These are phyloP conservation scores for Kalmusia sp. DNA, from an alignment of 2,329 filamentous ascomycete species.

Conservation along the genomic window DNA sequence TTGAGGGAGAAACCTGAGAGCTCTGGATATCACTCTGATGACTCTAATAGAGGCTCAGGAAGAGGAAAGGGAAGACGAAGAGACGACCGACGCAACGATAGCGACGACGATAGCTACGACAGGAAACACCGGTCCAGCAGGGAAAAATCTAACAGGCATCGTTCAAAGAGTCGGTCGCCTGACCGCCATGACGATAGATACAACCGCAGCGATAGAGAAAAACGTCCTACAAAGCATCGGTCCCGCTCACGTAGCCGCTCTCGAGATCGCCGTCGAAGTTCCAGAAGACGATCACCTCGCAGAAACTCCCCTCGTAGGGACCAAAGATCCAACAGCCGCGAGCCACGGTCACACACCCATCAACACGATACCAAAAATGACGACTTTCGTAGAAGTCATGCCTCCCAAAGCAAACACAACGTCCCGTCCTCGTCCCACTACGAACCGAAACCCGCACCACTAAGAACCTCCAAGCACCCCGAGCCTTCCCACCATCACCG, in stretches of 20 bases:
- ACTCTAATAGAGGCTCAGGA: background rate
- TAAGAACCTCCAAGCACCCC: background rate
- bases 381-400: background rate
- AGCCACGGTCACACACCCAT: background rate
- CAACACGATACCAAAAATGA: background rate
- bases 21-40: background rate
- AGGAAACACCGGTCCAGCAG: too few species aligned
- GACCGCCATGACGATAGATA: background rate
- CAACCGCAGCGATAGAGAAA: too few species aligned
- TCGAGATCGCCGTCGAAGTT: background rate
- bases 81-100: too few species aligned
- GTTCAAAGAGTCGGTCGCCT: background rate
- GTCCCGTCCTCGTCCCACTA: background rate
- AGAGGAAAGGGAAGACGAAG: background rate
- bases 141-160: background rate
- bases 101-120: background rate
- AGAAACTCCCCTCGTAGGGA: background rate
- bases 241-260: background rate
- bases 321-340: background rate
- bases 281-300: background rate
- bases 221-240: background rate
- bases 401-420: background rate
- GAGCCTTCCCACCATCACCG: background rate
- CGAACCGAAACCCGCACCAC: background rate
- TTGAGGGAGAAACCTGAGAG: background rate